Evolutionary conservation across 352 stramenopile genomes (phyloP).

Genomic region (Phytopythium montanum): DNA sequence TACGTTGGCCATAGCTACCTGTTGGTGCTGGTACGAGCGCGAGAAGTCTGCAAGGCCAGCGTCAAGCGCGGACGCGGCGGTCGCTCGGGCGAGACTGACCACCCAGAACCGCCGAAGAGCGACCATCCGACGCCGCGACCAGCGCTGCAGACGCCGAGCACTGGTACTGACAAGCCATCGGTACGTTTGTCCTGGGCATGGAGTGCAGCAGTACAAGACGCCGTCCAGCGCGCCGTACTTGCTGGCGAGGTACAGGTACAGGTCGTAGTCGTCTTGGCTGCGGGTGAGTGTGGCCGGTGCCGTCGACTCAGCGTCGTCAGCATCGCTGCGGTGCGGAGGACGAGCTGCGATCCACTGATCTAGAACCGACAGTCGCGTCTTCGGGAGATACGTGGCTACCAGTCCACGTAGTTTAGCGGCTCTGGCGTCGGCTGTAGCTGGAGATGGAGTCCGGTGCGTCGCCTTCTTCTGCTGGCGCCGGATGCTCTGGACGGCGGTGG

Average conservation of each 20-base stretch:
- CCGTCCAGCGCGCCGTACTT: constrained; percentile 8
- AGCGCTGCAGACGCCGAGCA: constrained; percentile 4
- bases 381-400: background rate
- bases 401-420: background rate
- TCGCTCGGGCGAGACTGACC: background rate
- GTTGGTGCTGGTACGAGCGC: background rate
- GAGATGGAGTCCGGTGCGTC: background rate
- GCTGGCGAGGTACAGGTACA: constrained; percentile 6
- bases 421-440: background rate
- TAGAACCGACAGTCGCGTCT: background rate
- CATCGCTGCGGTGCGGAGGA: background rate
- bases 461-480: background rate
- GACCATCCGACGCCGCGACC: constrained; percentile 1
- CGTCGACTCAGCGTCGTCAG: background rate
- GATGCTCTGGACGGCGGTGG: constrained; percentile 3
- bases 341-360: background rate
- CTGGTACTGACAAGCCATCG: background rate
- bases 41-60: background rate
- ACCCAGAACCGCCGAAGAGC: constrained; percentile 7
- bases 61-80: background rate
- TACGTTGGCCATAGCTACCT: background rate
- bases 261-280: constrained; percentile 1
- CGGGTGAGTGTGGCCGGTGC: background rate
- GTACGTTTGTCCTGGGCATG: constrained; percentile 2
- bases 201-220: constrained; percentile 4